Conservation (phyloP, 2,329 filamentous ascomycete species). For the Calonectria crousiana region DNA sequence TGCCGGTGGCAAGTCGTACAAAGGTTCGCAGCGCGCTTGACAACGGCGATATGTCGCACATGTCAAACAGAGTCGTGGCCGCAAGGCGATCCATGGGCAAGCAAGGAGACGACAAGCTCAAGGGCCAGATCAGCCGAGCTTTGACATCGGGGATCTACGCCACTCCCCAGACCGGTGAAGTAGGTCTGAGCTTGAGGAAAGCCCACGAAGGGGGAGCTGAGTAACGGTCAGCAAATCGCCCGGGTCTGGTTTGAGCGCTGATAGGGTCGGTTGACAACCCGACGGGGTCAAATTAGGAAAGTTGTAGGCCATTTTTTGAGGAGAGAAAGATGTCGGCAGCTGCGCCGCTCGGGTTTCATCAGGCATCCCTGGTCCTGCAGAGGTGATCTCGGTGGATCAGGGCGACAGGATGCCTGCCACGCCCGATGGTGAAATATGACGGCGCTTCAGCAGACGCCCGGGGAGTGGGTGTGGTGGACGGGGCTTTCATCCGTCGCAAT, state of each 20-base stretch:
- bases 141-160: conserved; percentile 37
- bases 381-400: conserved; percentile 36
- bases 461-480: neutral
- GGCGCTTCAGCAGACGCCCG: conserved; percentile 4
- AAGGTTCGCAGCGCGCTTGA: conserved; percentile 13
- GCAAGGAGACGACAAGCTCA: conserved; percentile 24
- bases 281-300: conserved; percentile 28
- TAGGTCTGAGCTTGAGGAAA: conserved; percentile 29
- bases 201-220: conserved; percentile 34
- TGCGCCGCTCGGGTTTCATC: conserved; percentile 30
- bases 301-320: conserved; percentile 27
- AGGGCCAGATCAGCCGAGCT: conserved; percentile 32
- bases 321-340: conserved; percentile 15
- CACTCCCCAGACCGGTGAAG: conserved; percentile 43
- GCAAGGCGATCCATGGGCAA: conserved; percentile 25
- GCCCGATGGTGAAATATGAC: conserved; percentile 32
- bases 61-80: conserved; percentile 30
- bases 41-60: conserved; percentile 28
- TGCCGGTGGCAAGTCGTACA: conserved; percentile 15
- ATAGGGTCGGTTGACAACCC: conserved; percentile 33
- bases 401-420: conserved; percentile 23
- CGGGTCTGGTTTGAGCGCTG: conserved; percentile 14
- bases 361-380: conserved; percentile 37
- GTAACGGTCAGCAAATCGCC: conserved; percentile 24
- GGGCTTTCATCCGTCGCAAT: conserved; percentile 2